Base-by-base conservation (phyloP, 1,284 basidiomycete genomes). In the Rhodotorula sp. region DNA sequence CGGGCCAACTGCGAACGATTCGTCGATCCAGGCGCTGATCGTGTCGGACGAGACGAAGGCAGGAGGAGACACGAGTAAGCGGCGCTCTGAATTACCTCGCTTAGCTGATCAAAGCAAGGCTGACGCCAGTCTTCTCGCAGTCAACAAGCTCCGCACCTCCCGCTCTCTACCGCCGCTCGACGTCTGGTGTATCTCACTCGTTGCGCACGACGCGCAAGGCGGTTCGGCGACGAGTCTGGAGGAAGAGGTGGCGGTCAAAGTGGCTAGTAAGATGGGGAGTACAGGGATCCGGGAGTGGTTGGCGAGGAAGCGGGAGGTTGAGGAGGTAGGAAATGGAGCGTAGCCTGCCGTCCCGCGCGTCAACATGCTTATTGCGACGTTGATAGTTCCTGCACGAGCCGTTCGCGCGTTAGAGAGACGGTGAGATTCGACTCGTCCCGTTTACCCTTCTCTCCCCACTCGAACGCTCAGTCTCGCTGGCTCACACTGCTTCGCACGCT, bases 231-330 rank as follows among this genome's bases (percentile, higher is more conserved):
- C 34, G 15, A 11, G 16, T 22, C 63, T 44, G 28, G 66, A 64
- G 4, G 65, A 31, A 83, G 18, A 86, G 82, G 86, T 86, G 60
- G 80, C 85, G 77, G 80, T 94, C 68, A 88, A 87, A 77, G 83
- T 66, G 30, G 64, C 86, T 73, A 84, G 87, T 51, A 95, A 95
- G 83, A 87, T 95, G 86, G 92, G 93, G 77, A 94, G 91, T 79
- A 94, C 92, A 13, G 89, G 85, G 70, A 93, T 96, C 73, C 84
- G 93, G 44, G 84, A 88, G 73, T 94, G 91, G 90, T 87, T 95
- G 34, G 60, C 28, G 50, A 30, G 59, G 59, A 34, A 20, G 34
- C 44, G 47, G 46, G 46, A n/a, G 57, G 28, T 18, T 40, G 28
- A 58, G 44, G 28, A 9, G 57, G n/a, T 9, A 1, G 18, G 11